phyloP scores from a whole-genome alignment of 257 asterid species.

The Capsicum pubescens region DNA sequence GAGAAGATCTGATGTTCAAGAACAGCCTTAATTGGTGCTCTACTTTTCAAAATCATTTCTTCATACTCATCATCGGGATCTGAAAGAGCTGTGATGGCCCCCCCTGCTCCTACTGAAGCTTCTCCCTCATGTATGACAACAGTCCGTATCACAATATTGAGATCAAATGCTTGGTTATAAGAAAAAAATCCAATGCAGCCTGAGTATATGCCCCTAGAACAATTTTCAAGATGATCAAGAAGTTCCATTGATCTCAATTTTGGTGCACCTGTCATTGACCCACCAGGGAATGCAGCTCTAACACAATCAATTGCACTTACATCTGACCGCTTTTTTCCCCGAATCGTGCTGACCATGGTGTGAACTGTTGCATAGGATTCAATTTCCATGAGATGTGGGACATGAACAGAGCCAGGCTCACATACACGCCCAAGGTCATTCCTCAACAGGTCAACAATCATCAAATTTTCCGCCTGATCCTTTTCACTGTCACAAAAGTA shows the following conservation, averaged over 20 bases:
- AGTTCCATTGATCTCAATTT: slow-evolving; percentile 94
- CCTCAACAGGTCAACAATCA: slow-evolving; percentile 96
- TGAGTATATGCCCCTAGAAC: slow-evolving; percentile 90
- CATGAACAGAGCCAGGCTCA: slow-evolving; percentile 92
- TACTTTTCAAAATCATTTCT: slow-evolving; percentile 85
- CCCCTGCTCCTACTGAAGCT: slow-evolving; percentile 94
- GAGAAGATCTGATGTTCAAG: slow-evolving; percentile 42
- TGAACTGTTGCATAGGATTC: slow-evolving; percentile 96
- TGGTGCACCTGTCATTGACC: slow-evolving; percentile 99
- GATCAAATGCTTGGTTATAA: slow-evolving; percentile 89
- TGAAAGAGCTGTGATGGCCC: slow-evolving; percentile 93
- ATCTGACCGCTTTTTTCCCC: slow-evolving; percentile 64
- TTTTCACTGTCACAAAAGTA: slow-evolving; percentile 67
- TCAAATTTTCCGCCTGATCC: slow-evolving; percentile 97
- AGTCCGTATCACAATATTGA: slow-evolving; percentile 85
- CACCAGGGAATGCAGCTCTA: slow-evolving; percentile 95
- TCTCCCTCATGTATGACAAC: slow-evolving; percentile 71
- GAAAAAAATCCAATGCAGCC: slow-evolving; percentile 96
- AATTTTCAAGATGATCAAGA: slow-evolving; percentile 79
- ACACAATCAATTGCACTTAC: slow-evolving; percentile 76
- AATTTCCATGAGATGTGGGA: slow-evolving; percentile 91
- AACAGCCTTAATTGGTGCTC: slow-evolving; percentile 80
- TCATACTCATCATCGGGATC: slow-evolving; percentile 80
- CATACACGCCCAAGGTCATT: slow-evolving; percentile 98
- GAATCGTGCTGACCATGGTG: slow-evolving; percentile 95